phyloP scores from a whole-genome alignment of 306 rosid genomes.

The Acacia acuminata region DNA sequence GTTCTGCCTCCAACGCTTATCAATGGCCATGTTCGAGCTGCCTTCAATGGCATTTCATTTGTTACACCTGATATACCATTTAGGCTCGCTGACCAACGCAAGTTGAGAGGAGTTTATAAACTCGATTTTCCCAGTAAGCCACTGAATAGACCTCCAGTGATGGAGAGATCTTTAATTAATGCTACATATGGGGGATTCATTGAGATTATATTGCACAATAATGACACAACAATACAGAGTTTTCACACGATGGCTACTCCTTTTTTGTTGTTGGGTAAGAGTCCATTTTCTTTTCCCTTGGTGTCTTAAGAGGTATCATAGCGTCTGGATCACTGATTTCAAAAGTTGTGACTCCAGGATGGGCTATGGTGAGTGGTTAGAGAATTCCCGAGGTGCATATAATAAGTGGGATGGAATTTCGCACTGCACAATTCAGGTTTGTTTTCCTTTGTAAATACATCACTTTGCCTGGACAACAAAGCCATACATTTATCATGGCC shows the following conservation, averaged over 20 bases:
- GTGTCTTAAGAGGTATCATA: not conserved
- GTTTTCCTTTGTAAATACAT: not conserved
- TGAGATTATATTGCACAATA: constrained; percentile 80
- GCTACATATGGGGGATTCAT: constrained; percentile 85
- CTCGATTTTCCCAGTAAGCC: constrained; percentile 79
- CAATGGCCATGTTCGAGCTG: constrained; percentile 53
- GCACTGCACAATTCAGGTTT: constrained; percentile 84
- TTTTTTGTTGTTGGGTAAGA: constrained; percentile 81
- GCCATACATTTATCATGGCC: not conserved
- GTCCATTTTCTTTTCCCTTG: constrained; percentile 10
- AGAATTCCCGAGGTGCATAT: constrained; percentile 57
- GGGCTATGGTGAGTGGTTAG: constrained; percentile 79
- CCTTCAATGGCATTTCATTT: constrained; percentile 85
- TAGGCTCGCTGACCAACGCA: constrained; percentile 74
- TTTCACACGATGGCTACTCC: constrained; percentile 80
- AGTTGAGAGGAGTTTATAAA: constrained; percentile 71
- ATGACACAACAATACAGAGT: constrained; percentile 69
- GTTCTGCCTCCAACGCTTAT: constrained; percentile 54
- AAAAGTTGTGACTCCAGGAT: constrained; percentile 50
- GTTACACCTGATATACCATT: constrained; percentile 65
- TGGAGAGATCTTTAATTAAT: constrained; percentile 72
- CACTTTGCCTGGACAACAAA: not conserved
- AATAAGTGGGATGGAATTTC: constrained; percentile 88
- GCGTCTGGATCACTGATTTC: not conserved
- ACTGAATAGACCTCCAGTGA: constrained; percentile 51